Conservation (phyloP, 164 flowering plant genomes). For the Cinnamomum chago region DNA sequence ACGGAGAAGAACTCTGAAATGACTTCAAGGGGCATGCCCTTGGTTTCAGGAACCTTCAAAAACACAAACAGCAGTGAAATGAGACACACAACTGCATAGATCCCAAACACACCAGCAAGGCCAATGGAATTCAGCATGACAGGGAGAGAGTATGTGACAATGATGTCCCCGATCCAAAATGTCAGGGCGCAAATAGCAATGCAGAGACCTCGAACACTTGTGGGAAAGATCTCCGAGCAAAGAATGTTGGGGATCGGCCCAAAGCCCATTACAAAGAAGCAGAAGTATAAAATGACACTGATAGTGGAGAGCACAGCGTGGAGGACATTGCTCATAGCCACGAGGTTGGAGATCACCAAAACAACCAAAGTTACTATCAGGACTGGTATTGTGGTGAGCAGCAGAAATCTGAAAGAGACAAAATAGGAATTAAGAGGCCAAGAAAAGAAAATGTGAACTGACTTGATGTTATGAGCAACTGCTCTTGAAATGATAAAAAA, state of each 20-base stretch:
- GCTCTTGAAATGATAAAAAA: too few species aligned
- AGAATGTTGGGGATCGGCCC: slow-evolving; percentile 96
- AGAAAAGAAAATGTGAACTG: neutral
- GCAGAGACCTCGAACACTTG: slow-evolving; percentile 90
- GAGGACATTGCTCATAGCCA: slow-evolving; percentile 34
- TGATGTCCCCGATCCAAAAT: slow-evolving; percentile 81
- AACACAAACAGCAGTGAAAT: slow-evolving; percentile 80
- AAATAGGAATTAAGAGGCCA: neutral
- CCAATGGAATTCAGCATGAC: slow-evolving; percentile 73
- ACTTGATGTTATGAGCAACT: too few species aligned
- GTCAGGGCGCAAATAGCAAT: slow-evolving; percentile 84
- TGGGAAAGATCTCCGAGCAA: slow-evolving; percentile 93
- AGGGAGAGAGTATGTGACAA: slow-evolving; percentile 85
- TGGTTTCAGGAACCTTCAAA: slow-evolving; percentile 91
- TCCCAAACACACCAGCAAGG: slow-evolving; percentile 73
- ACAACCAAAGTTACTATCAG: slow-evolving; percentile 53
- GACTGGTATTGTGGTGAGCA: slow-evolving; percentile 72
- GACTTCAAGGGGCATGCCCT: slow-evolving; percentile 98
- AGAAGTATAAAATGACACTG: slow-evolving; percentile 78
- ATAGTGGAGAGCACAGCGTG: slow-evolving; percentile 68
- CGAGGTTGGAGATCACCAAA: slow-evolving; percentile 49
- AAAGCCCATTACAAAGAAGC: slow-evolving; percentile 82
- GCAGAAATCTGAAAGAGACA: slow-evolving; percentile 48
- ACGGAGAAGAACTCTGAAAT: slow-evolving; percentile 88
- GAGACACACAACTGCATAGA: slow-evolving; percentile 67